Base-by-base conservation (phyloP, 768 basidiomycete genomes). In the Suillus discolor region DNA sequence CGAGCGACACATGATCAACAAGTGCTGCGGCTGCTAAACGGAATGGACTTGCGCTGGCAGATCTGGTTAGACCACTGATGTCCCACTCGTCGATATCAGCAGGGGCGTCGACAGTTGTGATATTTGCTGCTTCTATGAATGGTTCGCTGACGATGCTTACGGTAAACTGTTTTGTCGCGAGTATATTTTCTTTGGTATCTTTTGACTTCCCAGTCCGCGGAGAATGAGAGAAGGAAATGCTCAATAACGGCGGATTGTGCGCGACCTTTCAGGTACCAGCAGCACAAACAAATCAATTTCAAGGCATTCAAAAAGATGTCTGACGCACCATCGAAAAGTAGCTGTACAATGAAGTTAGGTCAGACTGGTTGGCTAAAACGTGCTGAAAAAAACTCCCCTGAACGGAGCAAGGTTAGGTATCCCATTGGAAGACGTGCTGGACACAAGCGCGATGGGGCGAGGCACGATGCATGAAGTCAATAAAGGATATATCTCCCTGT, bases 101-200 rank as follows among this genome's bases (percentile, higher is more conserved):
- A 51, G 87, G 87, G 18, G 85, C 81, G 64, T 89, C 86, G 28
- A 86, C 80, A 9, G 85, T 80, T n/a, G 82, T 79, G 59, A 77
- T 75, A 71, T 89, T 89, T 9, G 85, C 86, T 3, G 84, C 83
- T 69, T 88, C 85, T 59, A 82, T 76, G 68, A 88, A 85, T 0
- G 85, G 77, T 73, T 92, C 89, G 63, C 87, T 90, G 69, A 94
- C 86, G 62, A 90, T 86, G 70, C 86, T 90, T 60, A 89, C 85
- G 9, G 87, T 87, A 74, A 93, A 94, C 71, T 90, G 82, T 66
- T 86, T 87, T 18, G 85, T 89, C 0, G 79, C 78, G 59, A 84
- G 74, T 67, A 92, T 89, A 67, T 93, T 93, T 65, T 83, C 80
- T 59, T 85, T 81, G 20, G 88, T 89, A 71, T 92, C 89, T 72